phyloP scores from a whole-genome alignment of 768 basidiomycete species.

The Mycena metata region DNA sequence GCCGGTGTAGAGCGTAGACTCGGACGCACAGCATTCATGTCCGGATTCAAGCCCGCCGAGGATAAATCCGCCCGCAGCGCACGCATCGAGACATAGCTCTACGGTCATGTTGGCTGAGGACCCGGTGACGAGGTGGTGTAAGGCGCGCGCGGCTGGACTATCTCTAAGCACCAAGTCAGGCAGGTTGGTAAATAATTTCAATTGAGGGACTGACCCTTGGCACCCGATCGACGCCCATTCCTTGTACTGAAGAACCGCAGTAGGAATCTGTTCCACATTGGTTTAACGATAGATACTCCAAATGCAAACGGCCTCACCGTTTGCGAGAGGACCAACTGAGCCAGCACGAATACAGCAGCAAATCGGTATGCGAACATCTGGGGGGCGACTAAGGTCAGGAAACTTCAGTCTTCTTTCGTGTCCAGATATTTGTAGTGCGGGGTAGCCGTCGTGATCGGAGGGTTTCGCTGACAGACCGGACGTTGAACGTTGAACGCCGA shows the following conservation, averaged over 20 bases:
- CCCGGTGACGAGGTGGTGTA: conserved; percentile 31
- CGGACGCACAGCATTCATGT: conserved; percentile 40
- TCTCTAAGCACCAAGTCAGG: conserved; percentile 13
- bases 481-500: too few relatives aligned
- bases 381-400: too few relatives aligned
- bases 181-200: conserved; percentile 1
- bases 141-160: conserved; percentile 23
- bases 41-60: conserved; percentile 42
- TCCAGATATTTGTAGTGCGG: too few relatives aligned
- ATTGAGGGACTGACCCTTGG: conserved; percentile 20
- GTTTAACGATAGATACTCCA: too few relatives aligned
- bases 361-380: too few relatives aligned
- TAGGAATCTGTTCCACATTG: background rate
- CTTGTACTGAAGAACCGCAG: conserved; percentile 2
- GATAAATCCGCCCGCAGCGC: conserved; percentile 30
- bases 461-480: too few relatives aligned
- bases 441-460: too few relatives aligned
- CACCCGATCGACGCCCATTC: conserved; percentile 8
- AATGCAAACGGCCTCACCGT: too few relatives aligned
- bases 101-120: conserved; percentile 33
- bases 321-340: too few relatives aligned
- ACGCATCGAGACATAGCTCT: conserved; percentile 39
- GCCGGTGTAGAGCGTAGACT: background rate
- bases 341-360: too few relatives aligned
- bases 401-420: too few relatives aligned